phyloP scores from a whole-genome alignment of 139 green algal species.

The Pseudopediastrum boryanum region DNA sequence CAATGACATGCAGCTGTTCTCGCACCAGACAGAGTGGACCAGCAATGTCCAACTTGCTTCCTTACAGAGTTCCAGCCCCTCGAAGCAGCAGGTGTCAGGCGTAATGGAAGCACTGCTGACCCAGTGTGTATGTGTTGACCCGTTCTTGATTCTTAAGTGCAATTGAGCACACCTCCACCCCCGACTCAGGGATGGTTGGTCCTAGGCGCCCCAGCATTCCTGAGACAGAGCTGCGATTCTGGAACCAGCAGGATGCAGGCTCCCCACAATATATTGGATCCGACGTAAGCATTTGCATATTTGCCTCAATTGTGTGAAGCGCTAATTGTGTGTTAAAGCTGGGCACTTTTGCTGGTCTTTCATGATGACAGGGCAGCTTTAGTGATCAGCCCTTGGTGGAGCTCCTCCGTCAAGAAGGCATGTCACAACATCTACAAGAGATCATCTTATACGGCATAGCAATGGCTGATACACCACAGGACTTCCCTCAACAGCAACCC shows the following conservation, averaged over 20 bases:
- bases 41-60: too few relatives aligned
- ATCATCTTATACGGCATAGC: constrained; percentile 72
- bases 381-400: constrained; percentile 27
- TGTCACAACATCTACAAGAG: constrained; percentile 57
- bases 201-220: too few relatives aligned
- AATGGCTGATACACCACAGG: constrained; percentile 40
- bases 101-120: too few relatives aligned
- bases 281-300: neutral
- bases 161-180: too few relatives aligned
- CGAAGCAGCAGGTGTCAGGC: too few relatives aligned
- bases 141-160: too few relatives aligned
- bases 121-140: too few relatives aligned
- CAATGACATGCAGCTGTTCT: too few relatives aligned
- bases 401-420: constrained; percentile 37
- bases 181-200: too few relatives aligned
- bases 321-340: neutral
- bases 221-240: neutral
- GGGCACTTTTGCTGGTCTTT: neutral
- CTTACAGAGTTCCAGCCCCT: too few relatives aligned
- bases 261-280: neutral
- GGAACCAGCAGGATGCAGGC: neutral
- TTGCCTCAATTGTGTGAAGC: neutral
- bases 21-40: too few relatives aligned
- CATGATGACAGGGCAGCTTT: constrained; percentile 27
- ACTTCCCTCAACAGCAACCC: constrained; percentile 1